Conservation (phyloP, 2,329 filamentous ascomycete genomes). For the Akanthomyces lecanii region DNA sequence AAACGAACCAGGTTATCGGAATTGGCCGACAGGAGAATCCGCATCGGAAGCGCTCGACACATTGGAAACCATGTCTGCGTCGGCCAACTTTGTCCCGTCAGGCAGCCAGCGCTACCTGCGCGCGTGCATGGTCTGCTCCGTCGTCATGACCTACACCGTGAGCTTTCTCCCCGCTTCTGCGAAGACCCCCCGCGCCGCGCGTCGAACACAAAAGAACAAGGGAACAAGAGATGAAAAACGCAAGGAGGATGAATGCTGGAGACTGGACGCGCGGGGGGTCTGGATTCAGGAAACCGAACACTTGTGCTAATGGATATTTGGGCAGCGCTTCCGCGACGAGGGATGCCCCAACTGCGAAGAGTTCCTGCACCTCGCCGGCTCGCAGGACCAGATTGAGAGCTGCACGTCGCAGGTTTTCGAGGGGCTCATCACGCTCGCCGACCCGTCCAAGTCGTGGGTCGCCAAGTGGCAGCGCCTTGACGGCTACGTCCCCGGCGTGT, state of each 20-base stretch:
- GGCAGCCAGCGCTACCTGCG: constrained; percentile 80
- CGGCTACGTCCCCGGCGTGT: constrained; percentile 81
- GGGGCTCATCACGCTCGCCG: constrained; percentile 78
- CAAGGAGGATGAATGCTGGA: no score
- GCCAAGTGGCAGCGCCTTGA: constrained; percentile 95
- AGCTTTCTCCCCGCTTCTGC: constrained; percentile 26
- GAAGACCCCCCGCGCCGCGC: not conserved
- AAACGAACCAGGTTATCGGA: not conserved
- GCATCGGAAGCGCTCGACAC: not conserved
- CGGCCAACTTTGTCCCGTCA: constrained; percentile 63
- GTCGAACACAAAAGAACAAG: not conserved
- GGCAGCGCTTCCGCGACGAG: constrained; percentile 74
- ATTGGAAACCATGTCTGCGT: constrained; percentile 33
- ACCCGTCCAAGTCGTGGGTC: constrained; percentile 86
- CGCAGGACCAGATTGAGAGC: constrained; percentile 76
- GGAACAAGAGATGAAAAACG: not conserved
- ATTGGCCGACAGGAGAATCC: not conserved
- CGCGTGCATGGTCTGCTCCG: constrained; percentile 98
- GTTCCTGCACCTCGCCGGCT: constrained; percentile 77
- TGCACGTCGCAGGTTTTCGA: constrained; percentile 97
- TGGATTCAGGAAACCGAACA: no score
- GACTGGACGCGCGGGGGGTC: not conserved
- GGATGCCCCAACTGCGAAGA: constrained; percentile 97
- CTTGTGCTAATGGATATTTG: not conserved
- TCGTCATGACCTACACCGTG: constrained; percentile 79